These are phyloP conservation scores for Phyllosticta citribraziliensis DNA, from an alignment of 2,329 filamentous ascomycete species.

Conservation along the genomic window DNA sequence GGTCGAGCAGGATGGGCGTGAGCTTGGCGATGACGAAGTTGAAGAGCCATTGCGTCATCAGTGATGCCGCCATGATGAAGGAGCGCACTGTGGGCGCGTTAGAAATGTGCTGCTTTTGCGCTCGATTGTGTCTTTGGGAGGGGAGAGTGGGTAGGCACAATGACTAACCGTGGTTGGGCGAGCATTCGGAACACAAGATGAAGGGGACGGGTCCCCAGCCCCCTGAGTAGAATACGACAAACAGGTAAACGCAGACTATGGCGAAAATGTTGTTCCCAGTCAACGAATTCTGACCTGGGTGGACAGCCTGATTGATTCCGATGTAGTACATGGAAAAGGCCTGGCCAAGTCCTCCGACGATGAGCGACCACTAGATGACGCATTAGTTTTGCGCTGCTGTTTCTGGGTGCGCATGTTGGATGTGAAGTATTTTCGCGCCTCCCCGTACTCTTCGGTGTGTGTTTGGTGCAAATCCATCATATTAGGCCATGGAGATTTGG, in stretches of 20 bases:
- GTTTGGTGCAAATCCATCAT: too few relatives aligned
- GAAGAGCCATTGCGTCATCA: slow-evolving; percentile 40
- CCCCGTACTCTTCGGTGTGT: not conserved
- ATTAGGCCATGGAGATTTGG: not conserved
- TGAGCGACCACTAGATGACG: slow-evolving; percentile 27
- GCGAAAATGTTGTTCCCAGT: slow-evolving; percentile 32
- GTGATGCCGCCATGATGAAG: slow-evolving; percentile 33
- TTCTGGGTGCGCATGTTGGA: not conserved
- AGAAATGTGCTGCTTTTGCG: not conserved
- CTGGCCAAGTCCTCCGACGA: slow-evolving; percentile 33
- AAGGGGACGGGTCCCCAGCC: slow-evolving; percentile 38
- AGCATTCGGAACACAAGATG: slow-evolving; percentile 33
- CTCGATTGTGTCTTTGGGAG: not conserved
- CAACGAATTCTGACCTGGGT: slow-evolving; percentile 23
- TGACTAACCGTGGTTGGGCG: slow-evolving; percentile 25
- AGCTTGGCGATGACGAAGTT: slow-evolving; percentile 28
- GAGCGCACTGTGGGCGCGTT: slow-evolving; percentile 22
- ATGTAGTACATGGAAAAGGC: slow-evolving; percentile 36
- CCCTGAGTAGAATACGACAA: slow-evolving; percentile 38
- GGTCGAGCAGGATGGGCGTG: slow-evolving; percentile 33
- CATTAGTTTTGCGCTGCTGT: not conserved
- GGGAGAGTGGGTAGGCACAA: not conserved
- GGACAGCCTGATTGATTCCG: slow-evolving; percentile 25
- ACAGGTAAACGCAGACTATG: slow-evolving; percentile 43
- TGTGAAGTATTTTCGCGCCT: not conserved